These are phyloP conservation scores for Viola pubescens DNA, from an alignment of 441 rosid genomes.

Conservation along the genomic window DNA sequence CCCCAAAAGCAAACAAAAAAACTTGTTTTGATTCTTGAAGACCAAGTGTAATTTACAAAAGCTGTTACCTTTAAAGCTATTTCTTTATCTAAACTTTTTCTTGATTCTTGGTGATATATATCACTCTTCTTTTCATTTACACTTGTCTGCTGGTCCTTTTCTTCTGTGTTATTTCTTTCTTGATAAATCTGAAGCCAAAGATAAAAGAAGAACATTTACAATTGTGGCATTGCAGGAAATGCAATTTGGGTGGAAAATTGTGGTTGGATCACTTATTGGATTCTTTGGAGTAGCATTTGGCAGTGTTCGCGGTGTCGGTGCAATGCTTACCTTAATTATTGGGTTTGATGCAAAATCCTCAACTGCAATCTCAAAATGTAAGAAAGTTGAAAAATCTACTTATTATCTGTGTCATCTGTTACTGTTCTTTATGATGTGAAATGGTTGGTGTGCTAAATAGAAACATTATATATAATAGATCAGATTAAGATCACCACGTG, in stretches of 20 bases:
- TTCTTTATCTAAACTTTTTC: too few species aligned
- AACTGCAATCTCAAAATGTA: conserved; percentile 61
- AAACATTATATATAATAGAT: neutral
- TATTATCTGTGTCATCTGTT: too few species aligned
- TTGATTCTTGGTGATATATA: too few species aligned
- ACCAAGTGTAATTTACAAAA: too few species aligned
- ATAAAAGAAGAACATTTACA: too few species aligned
- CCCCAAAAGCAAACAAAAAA: too few species aligned
- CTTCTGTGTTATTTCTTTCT: neutral
- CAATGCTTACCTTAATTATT: conserved; percentile 49
- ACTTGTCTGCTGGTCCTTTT: neutral
- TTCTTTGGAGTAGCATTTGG: conserved; percentile 67
- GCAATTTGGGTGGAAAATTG: conserved; percentile 45
- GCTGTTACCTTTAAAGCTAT: too few species aligned
- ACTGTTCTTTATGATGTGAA: too few species aligned
- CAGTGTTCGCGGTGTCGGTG: conserved; percentile 71
- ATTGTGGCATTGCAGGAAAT: conserved; percentile 28
- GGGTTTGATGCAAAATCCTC: conserved; percentile 65
- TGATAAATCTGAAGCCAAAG: too few species aligned
- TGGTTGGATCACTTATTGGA: conserved; percentile 45
- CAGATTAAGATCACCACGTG: neutral
- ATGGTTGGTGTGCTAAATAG: neutral
- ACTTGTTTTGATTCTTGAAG: too few species aligned
- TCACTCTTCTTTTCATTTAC: neutral
- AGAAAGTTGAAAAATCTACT: neutral